Evolutionary conservation across 768 basidiomycete species (phyloP).

Genomic region (Podaxis pistillaris): DNA sequence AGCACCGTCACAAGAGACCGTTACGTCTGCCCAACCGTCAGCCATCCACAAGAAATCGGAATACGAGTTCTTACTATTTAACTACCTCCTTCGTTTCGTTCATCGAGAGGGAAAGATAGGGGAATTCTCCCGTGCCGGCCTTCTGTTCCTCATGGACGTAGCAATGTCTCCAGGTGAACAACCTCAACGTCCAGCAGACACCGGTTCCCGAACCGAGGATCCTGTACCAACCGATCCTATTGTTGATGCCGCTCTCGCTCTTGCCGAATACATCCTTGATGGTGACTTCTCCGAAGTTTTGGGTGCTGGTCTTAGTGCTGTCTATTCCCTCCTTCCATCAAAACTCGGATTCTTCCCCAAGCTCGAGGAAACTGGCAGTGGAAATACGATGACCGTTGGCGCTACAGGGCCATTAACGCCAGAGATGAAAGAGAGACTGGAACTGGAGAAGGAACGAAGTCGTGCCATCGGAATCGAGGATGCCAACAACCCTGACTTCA

Average conservation of each 20-base stretch:
- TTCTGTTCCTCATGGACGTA: conserved; percentile 94
- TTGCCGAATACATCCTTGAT: conserved; percentile 92
- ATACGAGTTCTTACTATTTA: conserved; percentile 95
- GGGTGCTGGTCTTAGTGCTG: conserved; percentile 88
- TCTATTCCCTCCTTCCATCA: conserved; percentile 87
- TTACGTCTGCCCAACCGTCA: conserved; percentile 46
- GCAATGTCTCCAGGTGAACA: conserved; percentile 76
- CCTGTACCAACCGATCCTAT: conserved; percentile 57
- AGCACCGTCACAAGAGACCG: conserved; percentile 56
- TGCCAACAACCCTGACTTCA: conserved; percentile 74
- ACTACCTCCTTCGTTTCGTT: conserved; percentile 91
- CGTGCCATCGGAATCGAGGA: conserved; percentile 72
- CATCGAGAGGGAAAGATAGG: conserved; percentile 94
- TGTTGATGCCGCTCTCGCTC: conserved; percentile 79
- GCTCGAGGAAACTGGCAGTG: conserved; percentile 34
- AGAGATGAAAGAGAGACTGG: conserved; percentile 51
- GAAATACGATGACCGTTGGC: conserved; percentile 73
- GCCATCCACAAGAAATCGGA: conserved; percentile 65
- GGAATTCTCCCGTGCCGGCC: conserved; percentile 87
- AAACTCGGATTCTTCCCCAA: conserved; percentile 73
- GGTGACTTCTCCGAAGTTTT: conserved; percentile 99
- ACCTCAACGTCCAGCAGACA: conserved; percentile 36
- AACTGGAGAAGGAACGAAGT: conserved; percentile 47
- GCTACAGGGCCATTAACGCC: conserved; percentile 52
- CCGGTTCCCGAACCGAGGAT: conserved; percentile 23